Evolutionary conservation across 805 yeast species (phyloP), one percentile per base, ranked within the genome.

Genomic region (Starmerella vaccinii): DNA sequence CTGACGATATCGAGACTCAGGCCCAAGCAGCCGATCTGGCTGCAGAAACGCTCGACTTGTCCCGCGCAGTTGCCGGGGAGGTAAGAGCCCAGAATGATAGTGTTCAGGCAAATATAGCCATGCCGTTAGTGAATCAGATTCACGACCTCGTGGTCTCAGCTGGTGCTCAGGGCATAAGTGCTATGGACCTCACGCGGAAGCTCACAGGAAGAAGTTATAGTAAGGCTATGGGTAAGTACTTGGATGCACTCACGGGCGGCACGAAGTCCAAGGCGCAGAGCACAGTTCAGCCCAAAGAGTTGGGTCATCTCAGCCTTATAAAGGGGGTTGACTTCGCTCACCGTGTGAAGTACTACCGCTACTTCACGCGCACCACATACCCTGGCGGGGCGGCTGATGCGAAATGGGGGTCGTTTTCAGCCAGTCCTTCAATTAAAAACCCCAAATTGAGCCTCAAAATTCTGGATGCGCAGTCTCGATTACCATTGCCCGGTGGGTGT

Each of bases 271-370:
- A 50, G 12, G 4, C 45, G 21, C 32, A 27, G 12, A 49, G 39
- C 12, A 6, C 22, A 2, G 23, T 23, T 6, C 35, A 43, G 42
- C 38, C 48, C 8, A 29, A 46, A 1, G 37, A 61, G 49, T 52
- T 62, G 42, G 68, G 62, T 49, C 67, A 61, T 52, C 64, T 64
- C 51, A 68, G 64, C 2, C 68, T 86, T 12, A 72, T 82, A 0
- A 72, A 83, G 54, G 80, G 81, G 16, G 77, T 78, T 52, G 94
- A 84, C 60, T 79, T 78, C 57, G 80, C 78, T 52, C 94, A 95
- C 0, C 79, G 87, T 56, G 71, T 74, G 51, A 82, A 84, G 60
- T 84, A 78, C 57, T 84, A 77, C 64, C 70, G 94, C 37, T 80
- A 83, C 57, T 71, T 80, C 54, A 71, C 80, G 0, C 72, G 58